phyloP scores from a whole-genome alignment of 202 grass and related monocot genomes.

The Brachypodium distachyon region DNA sequence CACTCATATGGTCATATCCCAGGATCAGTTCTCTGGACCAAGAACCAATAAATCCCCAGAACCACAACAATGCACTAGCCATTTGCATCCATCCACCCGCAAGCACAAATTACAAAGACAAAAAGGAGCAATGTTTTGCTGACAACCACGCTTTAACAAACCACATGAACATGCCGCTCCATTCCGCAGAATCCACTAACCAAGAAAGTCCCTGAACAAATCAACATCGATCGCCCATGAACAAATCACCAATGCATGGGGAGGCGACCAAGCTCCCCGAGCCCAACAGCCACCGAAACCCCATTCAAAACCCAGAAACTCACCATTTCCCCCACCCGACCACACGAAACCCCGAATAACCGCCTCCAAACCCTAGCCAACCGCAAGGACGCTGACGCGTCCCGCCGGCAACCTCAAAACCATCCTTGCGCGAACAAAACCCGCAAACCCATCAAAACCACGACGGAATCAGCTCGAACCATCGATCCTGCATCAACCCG shows the following conservation, averaged over 20 bases:
- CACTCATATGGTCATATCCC: background rate
- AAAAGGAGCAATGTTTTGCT: background rate
- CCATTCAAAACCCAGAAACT: background rate
- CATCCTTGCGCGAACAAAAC: background rate
- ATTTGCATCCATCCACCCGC: background rate
- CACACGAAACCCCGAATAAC: background rate
- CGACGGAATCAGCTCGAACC: background rate
- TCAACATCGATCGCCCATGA: background rate
- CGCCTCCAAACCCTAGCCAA: constrained; percentile 17
- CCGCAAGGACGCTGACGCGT: background rate
- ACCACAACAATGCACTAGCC: background rate
- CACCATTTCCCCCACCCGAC: background rate
- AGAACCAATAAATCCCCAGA: background rate
- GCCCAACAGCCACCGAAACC: background rate
- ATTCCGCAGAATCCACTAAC: background rate
- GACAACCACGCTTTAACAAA: background rate
- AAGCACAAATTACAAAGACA: background rate
- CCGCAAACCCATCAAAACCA: background rate
- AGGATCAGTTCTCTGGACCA: background rate
- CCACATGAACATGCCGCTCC: background rate
- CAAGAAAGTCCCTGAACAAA: background rate
- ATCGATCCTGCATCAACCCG: background rate
- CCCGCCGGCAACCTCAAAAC: background rate
- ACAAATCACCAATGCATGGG: background rate
- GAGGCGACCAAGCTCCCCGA: background rate